phyloP scores from a whole-genome alignment of 192 early-diverging fungal species.

The Obelidium mucronatum region DNA sequence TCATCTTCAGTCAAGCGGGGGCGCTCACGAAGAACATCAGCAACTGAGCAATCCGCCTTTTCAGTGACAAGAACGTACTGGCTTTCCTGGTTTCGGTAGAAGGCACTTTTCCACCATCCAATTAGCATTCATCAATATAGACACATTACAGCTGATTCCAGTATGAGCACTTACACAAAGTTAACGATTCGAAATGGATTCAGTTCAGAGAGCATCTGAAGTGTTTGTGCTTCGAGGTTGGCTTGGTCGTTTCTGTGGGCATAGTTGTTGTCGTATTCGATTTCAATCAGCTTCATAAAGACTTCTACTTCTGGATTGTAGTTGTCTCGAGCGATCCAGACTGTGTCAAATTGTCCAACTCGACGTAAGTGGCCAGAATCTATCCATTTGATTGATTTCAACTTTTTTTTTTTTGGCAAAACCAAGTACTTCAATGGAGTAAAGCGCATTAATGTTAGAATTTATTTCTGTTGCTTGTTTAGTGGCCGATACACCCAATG shows the following conservation, averaged over 20 bases:
- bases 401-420: too few species aligned
- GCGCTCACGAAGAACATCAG: constrained; percentile 10
- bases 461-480: too few species aligned
- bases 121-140: background rate
- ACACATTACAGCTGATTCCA: background rate
- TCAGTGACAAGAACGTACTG: constrained; percentile 26
- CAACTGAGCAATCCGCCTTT: constrained; percentile 21
- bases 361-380: constrained; percentile 25
- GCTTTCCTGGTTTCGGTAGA: constrained; percentile 19
- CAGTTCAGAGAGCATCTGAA: constrained; percentile 8
- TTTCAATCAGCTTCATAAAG: constrained; percentile 22
- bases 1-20: constrained; percentile 15
- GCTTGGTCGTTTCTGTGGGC: constrained; percentile 19
- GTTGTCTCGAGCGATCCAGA: constrained; percentile 11
- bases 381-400: background rate
- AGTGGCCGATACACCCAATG: too few species aligned
- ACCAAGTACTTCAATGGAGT: too few species aligned
- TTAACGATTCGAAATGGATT: constrained; percentile 31
- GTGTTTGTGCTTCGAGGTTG: constrained; percentile 22
- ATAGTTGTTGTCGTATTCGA: constrained; percentile 6
- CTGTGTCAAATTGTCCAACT: background rate
- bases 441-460: too few species aligned
- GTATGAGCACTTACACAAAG: background rate
- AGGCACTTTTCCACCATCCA: background rate
- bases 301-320: constrained; percentile 18